phyloP scores from a whole-genome alignment of 805 yeast genomes.

The Helenozyma baotianmanensis region DNA sequence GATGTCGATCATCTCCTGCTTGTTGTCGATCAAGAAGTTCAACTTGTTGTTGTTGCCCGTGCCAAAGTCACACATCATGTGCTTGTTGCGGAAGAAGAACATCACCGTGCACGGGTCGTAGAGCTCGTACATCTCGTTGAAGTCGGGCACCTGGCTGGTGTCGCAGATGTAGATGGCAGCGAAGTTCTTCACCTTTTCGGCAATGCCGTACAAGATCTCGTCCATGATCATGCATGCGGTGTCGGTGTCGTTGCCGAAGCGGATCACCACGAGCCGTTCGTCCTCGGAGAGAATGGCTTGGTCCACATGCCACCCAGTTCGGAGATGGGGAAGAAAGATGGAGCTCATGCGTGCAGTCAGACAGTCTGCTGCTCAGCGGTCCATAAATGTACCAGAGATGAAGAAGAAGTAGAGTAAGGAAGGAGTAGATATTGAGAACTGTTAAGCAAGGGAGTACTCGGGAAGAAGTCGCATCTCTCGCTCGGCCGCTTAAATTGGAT shows the following conservation, averaged over 20 bases:
- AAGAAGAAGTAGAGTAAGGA: too few species aligned
- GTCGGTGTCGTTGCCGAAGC: constrained; percentile 81
- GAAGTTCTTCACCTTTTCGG: constrained; percentile 81
- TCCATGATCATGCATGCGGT: constrained; percentile 87
- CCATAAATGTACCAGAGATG: too few species aligned
- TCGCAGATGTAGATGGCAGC: constrained; percentile 88
- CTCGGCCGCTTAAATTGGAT: too few species aligned
- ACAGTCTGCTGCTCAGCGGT: too few species aligned
- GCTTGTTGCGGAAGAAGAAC: constrained; percentile 91
- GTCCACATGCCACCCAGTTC: constrained; percentile 72
- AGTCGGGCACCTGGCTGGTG: constrained; percentile 84
- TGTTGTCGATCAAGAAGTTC: constrained; percentile 68
- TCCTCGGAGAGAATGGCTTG: constrained; percentile 93
- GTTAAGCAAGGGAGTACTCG: too few species aligned
- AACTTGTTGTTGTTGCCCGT: constrained; percentile 96
- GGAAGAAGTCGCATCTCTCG: too few species aligned
- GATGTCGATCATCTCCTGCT: constrained; percentile 88
- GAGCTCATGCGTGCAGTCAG: constrained; percentile 14
- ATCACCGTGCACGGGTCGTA: constrained; percentile 88
- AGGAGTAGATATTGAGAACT: too few species aligned
- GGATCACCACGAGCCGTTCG: constrained; percentile 77
- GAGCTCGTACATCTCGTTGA: constrained; percentile 81
- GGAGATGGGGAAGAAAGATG: constrained; percentile 18
- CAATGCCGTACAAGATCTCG: constrained; percentile 71
- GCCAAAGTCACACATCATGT: constrained; percentile 98